Percentiles rank a stretch among this genome's conserved stretches.
Conservation (phyloP, 306 rosid genomes). For the Cucurbita maxima region DNA sequence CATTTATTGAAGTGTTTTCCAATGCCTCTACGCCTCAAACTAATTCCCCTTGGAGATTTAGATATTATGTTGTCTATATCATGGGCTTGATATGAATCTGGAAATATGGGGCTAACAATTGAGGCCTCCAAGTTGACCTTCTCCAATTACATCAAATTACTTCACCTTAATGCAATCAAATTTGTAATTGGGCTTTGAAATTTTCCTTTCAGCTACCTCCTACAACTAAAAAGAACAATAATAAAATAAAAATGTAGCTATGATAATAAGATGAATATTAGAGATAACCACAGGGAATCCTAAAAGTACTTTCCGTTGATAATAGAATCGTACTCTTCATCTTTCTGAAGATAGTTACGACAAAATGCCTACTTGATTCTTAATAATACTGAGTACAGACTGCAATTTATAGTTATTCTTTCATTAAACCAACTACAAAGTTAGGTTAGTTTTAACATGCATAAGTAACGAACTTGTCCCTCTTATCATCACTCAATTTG, state of each 20-base stretch:
- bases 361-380: not conserved
- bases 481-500: not conserved
- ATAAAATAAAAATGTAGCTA: no score
- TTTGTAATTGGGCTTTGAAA: no score
- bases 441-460: not conserved
- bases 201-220: no score
- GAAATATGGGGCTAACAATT: no score
- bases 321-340: not conserved
- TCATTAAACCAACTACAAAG: not conserved
- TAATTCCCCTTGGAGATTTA: no score
- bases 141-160: no score
- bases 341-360: not conserved
- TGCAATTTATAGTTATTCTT: not conserved
- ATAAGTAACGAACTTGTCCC: not conserved
- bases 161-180: no score
- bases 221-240: no score
- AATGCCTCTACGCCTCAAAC: not conserved
- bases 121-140: no score
- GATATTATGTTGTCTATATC: no score
- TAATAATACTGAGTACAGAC: not conserved
- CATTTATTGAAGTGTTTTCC: not conserved
- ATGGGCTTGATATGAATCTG: no score
- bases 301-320: not conserved
- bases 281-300: not conserved
- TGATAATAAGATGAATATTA: not conserved